These are phyloP conservation scores for Pyronema omphalodes DNA, from an alignment of 495 filamentous ascomycete species.

Conservation along the genomic window DNA sequence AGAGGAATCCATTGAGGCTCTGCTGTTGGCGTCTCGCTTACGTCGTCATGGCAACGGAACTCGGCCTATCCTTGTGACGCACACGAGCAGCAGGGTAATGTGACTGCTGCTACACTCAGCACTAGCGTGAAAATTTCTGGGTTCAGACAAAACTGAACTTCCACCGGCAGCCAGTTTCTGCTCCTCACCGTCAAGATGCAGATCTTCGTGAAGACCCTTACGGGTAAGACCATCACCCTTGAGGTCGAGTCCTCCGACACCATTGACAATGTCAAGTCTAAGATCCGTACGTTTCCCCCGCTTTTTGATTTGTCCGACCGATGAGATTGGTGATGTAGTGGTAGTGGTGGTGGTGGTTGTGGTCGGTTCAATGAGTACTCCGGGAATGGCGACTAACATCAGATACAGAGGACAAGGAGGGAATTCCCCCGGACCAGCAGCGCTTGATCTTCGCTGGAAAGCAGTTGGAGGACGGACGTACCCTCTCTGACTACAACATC, in stretches of 20 bases:
- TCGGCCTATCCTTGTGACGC: too few relatives aligned
- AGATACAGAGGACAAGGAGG: slow-evolving; percentile 90
- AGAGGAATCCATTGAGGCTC: too few relatives aligned
- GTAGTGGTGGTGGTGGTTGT: not conserved
- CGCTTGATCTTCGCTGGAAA: slow-evolving; percentile 99
- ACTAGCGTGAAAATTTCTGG: too few relatives aligned
- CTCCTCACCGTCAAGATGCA: slow-evolving; percentile 42
- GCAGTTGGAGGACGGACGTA: slow-evolving; percentile 98
- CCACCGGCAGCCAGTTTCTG: too few relatives aligned
- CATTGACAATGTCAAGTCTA: slow-evolving; percentile 95
- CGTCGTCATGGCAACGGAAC: too few relatives aligned
- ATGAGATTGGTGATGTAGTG: not conserved
- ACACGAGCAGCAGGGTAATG: too few relatives aligned
- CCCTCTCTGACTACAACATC: slow-evolving; percentile 96
- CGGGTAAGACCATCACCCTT: slow-evolving; percentile 98
- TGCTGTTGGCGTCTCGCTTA: too few relatives aligned
- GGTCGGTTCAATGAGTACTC: too few relatives aligned
- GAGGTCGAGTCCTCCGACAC: slow-evolving; percentile 95
- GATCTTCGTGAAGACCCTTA: slow-evolving; percentile 99
- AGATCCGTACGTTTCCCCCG: slow-evolving; percentile 41
- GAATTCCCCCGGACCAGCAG: slow-evolving; percentile 97
- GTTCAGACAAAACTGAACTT: too few relatives aligned
- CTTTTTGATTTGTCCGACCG: not conserved
- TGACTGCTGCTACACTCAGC: too few relatives aligned
- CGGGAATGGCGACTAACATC: too few relatives aligned